Conservation (phyloP, 2,329 filamentous ascomycete genomes). For the Fusarium chuoi region DNA sequence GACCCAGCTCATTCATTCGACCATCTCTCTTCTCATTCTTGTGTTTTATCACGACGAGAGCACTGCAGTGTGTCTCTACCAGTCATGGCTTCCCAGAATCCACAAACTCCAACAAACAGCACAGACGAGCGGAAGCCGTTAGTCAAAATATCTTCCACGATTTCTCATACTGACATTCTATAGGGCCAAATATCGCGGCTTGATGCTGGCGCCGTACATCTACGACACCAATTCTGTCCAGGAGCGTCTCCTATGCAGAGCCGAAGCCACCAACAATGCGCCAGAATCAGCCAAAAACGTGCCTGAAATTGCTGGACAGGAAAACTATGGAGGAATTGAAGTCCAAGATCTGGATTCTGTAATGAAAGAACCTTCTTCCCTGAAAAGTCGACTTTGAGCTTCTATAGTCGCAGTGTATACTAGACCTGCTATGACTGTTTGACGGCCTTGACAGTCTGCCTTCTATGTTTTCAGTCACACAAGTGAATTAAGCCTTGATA, state of each 20-base stretch:
- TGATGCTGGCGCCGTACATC: constrained; percentile 11
- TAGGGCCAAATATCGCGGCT: background rate
- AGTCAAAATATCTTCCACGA: background rate
- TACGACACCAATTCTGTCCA: constrained; percentile 9
- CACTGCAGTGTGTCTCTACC: background rate
- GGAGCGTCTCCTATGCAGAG: background rate
- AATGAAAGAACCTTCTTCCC: background rate
- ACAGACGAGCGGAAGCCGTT: background rate
- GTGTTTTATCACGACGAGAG: background rate
- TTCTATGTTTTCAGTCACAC: accelerated
- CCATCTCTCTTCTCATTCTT: background rate
- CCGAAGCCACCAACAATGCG: background rate
- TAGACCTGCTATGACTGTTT: background rate
- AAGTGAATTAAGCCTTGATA: accelerated
- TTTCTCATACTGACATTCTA: background rate
- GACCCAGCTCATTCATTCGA: background rate
- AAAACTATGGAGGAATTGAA: background rate
- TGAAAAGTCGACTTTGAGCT: background rate
- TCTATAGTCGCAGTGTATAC: background rate
- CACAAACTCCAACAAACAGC: background rate
- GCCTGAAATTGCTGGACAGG: background rate
- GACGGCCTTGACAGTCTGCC: background rate
- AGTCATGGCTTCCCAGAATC: background rate
- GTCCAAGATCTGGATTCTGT: background rate
- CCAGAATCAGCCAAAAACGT: background rate